phyloP scores from a whole-genome alignment of 2,329 filamentous ascomycete species.

The Phaeoacremonium minimum region DNA sequence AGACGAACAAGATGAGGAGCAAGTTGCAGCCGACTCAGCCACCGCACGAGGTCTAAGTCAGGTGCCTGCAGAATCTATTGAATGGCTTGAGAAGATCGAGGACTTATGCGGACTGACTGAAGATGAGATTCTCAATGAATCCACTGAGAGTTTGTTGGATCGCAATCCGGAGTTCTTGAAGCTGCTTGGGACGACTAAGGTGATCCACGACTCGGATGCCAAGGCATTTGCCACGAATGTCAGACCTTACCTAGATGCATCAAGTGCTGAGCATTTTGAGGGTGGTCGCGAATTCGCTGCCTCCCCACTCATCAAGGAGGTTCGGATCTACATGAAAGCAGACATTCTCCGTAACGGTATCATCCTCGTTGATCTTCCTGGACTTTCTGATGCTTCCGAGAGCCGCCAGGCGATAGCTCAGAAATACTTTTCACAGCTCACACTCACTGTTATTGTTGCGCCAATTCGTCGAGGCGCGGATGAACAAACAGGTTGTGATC shows the following conservation, averaged over 20 bases:
- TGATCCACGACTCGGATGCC: conserved; percentile 2
- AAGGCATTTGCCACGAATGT: conserved; percentile 9
- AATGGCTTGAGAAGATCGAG: conserved; percentile 6
- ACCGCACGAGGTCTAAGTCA: too few species aligned
- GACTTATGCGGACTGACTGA: conserved; percentile 15
- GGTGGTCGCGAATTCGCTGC: conserved; percentile 13
- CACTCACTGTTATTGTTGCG: conserved; percentile 20
- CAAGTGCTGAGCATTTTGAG: neutral
- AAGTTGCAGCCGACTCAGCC: too few species aligned
- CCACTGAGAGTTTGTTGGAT: conserved; percentile 8
- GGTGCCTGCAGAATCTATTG: neutral
- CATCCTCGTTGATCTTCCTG: conserved; percentile 49
- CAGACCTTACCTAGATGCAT: conserved; percentile 22
- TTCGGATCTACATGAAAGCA: conserved; percentile 37
- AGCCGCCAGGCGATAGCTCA: conserved; percentile 18
- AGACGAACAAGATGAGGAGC: conserved; percentile 11
- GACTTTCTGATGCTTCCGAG: conserved; percentile 35
- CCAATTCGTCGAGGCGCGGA: conserved; percentile 19
- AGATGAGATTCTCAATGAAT: conserved; percentile 5
- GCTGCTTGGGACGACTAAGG: conserved; percentile 1
- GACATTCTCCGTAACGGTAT: conserved; percentile 41
- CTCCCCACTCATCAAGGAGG: conserved; percentile 30
- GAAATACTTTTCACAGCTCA: conserved; percentile 11
- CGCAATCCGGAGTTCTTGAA: conserved; percentile 3
- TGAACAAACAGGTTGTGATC: conserved; percentile 12